These are phyloP conservation scores for Suillus placidus DNA, from an alignment of 768 basidiomycete species.

Conservation along the genomic window DNA sequence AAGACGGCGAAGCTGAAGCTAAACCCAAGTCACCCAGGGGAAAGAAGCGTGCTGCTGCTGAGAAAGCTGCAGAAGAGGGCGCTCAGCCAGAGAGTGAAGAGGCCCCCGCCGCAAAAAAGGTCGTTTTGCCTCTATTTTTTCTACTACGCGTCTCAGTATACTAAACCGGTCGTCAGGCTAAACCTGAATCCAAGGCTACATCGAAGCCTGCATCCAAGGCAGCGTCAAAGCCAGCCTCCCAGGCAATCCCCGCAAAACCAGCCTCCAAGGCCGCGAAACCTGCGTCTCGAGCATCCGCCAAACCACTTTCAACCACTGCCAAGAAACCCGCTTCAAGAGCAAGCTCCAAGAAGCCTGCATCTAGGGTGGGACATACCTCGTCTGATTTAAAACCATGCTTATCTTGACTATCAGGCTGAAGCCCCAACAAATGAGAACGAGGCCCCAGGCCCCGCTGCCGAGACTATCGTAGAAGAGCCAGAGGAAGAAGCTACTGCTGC, in stretches of 20 bases:
- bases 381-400: background rate
- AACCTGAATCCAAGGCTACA: slow-evolving; percentile 29
- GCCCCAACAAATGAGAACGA: slow-evolving; percentile 41
- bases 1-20: slow-evolving; percentile 49
- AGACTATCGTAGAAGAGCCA: slow-evolving; percentile 60
- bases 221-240: slow-evolving; percentile 45
- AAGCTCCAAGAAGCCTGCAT: slow-evolving; percentile 63
- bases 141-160: slow-evolving; percentile 1
- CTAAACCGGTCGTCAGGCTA: slow-evolving; percentile 37
- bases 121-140: slow-evolving; percentile 26
- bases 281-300: slow-evolving; percentile 40
- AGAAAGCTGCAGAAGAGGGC: slow-evolving; percentile 41
- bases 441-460: slow-evolving; percentile 41
- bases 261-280: slow-evolving; percentile 44
- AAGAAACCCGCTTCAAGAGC: slow-evolving; percentile 62
- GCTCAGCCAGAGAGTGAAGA: slow-evolving; percentile 41
- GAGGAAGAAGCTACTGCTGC: slow-evolving; percentile 46
- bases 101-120: slow-evolving; percentile 69
- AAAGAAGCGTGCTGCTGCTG: slow-evolving; percentile 55
- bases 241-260: slow-evolving; percentile 40
- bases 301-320: slow-evolving; percentile 46
- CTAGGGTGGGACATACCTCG: slow-evolving; percentile 46
- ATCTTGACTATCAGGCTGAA: slow-evolving; percentile 29
- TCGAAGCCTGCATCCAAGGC: slow-evolving; percentile 40
- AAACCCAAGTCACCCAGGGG: slow-evolving; percentile 52